Base-by-base conservation (phyloP, 129 eudicot genomes). In the Deinandra increscens region DNA sequence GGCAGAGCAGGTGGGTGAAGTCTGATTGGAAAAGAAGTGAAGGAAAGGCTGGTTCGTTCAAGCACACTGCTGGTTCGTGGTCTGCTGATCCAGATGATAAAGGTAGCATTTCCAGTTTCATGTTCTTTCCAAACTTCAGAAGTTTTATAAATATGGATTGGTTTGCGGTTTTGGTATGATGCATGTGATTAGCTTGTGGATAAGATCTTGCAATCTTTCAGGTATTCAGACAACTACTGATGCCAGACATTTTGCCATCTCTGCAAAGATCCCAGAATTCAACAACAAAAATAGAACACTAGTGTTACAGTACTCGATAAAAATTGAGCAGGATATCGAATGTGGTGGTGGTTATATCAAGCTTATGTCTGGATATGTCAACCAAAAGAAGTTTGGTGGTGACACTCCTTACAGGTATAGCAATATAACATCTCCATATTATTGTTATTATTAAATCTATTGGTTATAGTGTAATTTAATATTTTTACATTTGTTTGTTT, bases 31-130 rank as follows among this genome's bases (percentile, higher is more conserved):
- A 89, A 76, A 87, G 69, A 73, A 82, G 79, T 64, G 99, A 94
- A 72, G 99, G 99, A 45, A 94, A 94, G 77, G 99, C 97, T 5
- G 99, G 99, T 38, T 43, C 88, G n/a, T 94, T 94, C 73, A 94
- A 94, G 87, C 99, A 94, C 80, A 83, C 99, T 10, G 91, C 97
- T 23, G 99, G 99, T 50, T 87, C 87, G 36, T 94, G 99, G 99
- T 81, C 90, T 14, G 97, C 78, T 61, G 99, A 94, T 66, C 96
- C 93, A 33, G 99, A 94, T 78, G 99, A 94, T 53, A 94, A 82
- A 85, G 99, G 99, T 94, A 74, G 48, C 73, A 19, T 31, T 60
- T 71, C 49, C 13, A 23, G 9, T 63, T 26, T 49, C 55, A 45
- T 36, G 13, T 45, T 9, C 36, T 49, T 51, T 60, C 53, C 58